Evolutionary conservation across 768 basidiomycete genomes (phyloP), one percentile per base, ranked within the genome.

Genomic region (Phlebiopsis flavidoalba): DNA sequence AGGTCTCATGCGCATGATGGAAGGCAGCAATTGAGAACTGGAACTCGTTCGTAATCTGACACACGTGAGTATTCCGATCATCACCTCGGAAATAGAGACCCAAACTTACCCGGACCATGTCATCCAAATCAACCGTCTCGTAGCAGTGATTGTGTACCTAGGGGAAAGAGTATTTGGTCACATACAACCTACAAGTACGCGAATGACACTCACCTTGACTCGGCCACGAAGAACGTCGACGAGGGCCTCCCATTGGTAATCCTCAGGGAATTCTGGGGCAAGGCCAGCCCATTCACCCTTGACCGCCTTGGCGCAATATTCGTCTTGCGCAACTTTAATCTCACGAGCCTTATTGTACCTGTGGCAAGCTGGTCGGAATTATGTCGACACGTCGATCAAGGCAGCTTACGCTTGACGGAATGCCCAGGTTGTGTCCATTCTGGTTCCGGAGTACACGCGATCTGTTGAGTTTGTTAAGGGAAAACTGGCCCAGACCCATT

Each of bases 1-100:
- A 97, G 1, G 93, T 85, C 71, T 96, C 93, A 58, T 92, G 87
- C 8, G 93, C 95, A 68, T 92, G 89, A 67, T 95, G 92, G 69
- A 95, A 86, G 6, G 91, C 88, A 6, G 89, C 83, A 31, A 95
- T 79, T 1, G 85, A 81, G 69, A 93, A 94, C 66, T 92, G 76
- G 78, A 95, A 98, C 73, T 97, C 95, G 69, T 96, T 91, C 37
- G 91, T 86, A 53, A 97, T 79, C 84, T 94, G n/a, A 37, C 17
- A 22, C 19, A 31, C 26, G 46, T 43, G 33, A 6, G 8, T 15
- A 31, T 55, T 19, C 14, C 45, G 33, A n/a, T 45, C 50, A 51
- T 12, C 60, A 53, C 11, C 19, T 37, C 31, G 33, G 43, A 24
- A n/a, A 17, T 50, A 49, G 24, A 3, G 26, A 15, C n/a, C 10